Evolutionary conservation across 2,329 filamentous ascomycete species (phyloP).

Genomic region (Sporothrix variecibatus): DNA sequence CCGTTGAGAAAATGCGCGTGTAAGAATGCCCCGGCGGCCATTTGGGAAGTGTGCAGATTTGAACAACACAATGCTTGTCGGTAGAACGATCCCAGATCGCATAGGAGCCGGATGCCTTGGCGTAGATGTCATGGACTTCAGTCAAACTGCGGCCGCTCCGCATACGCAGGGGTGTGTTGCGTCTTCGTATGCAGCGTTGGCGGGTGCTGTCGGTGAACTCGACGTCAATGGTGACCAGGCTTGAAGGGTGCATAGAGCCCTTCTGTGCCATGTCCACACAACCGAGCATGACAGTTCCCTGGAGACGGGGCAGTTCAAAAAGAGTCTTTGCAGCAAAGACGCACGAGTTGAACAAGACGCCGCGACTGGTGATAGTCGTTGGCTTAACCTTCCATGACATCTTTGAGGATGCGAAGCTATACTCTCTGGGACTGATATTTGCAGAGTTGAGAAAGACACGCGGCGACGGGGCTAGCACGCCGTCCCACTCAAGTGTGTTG

Average conservation of each 20-base stretch:
- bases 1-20: not conserved
- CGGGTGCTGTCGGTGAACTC: not conserved
- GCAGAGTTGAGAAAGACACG: not conserved
- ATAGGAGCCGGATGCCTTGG: not conserved
- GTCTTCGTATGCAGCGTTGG: not conserved
- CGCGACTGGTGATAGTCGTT: not conserved
- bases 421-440: not conserved
- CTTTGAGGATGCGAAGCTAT: not conserved
- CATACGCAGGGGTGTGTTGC: not conserved
- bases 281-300: not conserved
- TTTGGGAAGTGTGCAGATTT: not conserved
- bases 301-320: not conserved
- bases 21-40: not conserved
- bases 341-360: constrained; percentile 3
- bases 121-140: not conserved
- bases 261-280: not conserved
- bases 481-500: constrained; percentile 5
- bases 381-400: not conserved
- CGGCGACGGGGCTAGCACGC: constrained; percentile 1
- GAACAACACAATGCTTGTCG: not conserved
- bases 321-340: not conserved
- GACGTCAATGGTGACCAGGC: not conserved
- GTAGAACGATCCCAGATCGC: not conserved
- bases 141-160: not conserved
- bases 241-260: not conserved